A percentile compares a stretch with the other conserved stretches of the same genome.
These are phyloP conservation scores for Gynostemma pentaphyllum DNA, from an alignment of 306 rosid genomes.

Conservation along the genomic window DNA sequence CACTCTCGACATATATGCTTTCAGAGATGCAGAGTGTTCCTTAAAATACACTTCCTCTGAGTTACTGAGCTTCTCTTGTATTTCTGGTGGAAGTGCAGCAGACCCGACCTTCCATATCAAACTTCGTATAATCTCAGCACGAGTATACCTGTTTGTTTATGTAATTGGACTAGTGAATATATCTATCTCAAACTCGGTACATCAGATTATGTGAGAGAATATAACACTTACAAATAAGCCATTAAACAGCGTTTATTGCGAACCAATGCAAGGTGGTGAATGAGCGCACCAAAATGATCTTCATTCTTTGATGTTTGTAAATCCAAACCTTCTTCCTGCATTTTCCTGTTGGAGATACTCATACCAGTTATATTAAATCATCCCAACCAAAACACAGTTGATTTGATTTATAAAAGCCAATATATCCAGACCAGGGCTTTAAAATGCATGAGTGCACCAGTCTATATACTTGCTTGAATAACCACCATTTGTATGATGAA, in stretches of 20 bases:
- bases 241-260: constrained; percentile 81
- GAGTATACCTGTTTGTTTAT: constrained; percentile 40
- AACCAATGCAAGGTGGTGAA: constrained; percentile 79
- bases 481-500: not conserved
- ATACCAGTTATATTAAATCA: not conserved
- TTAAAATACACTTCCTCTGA: constrained; percentile 60
- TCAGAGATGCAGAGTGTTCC: constrained; percentile 58
- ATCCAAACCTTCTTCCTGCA: constrained; percentile 78
- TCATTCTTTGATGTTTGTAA: constrained; percentile 65
- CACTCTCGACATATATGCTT: constrained; percentile 46
- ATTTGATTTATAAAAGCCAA: not conserved
- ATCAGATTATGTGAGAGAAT: not conserved
- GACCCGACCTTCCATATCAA: constrained; percentile 77
- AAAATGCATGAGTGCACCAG: not conserved
- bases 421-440: not conserved
- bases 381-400: not conserved
- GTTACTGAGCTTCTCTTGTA: constrained; percentile 63
- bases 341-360: constrained; percentile 42
- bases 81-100: constrained; percentile 53
- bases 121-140: constrained; percentile 51
- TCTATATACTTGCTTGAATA: not conserved
- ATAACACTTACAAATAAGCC: constrained; percentile 55
- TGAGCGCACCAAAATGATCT: constrained; percentile 74
- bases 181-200: not conserved
- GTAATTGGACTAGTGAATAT: not conserved